phyloP scores from a whole-genome alignment of 805 yeast species.

The Hanseniaspora thailandica region DNA sequence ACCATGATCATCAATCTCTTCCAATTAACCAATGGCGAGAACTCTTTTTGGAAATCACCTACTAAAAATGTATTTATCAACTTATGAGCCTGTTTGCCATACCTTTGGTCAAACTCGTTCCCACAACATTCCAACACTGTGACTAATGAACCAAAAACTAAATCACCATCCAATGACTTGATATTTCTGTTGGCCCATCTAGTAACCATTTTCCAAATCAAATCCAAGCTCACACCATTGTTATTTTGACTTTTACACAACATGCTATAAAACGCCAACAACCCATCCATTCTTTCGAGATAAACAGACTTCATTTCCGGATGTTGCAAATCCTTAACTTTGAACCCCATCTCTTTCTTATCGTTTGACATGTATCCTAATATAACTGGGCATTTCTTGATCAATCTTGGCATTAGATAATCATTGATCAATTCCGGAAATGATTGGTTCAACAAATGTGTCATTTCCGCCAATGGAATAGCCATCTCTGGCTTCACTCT shows the following conservation, averaged over 20 bases:
- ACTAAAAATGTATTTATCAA: slow-evolving; percentile 28
- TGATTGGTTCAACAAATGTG: slow-evolving; percentile 41
- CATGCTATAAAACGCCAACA: slow-evolving; percentile 66
- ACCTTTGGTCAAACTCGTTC: slow-evolving; percentile 39
- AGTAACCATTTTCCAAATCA: slow-evolving; percentile 64
- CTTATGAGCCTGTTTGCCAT: slow-evolving; percentile 62
- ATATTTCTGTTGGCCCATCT: slow-evolving; percentile 50
- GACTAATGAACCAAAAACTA: slow-evolving; percentile 59
- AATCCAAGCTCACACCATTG: slow-evolving; percentile 36
- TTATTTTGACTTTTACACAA: slow-evolving; percentile 43
- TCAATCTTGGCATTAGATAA: slow-evolving; percentile 57
- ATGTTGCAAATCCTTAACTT: slow-evolving; percentile 32
- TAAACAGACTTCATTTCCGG: slow-evolving; percentile 51
- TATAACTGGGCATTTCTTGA: slow-evolving; percentile 80
- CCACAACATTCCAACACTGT: slow-evolving; percentile 92
- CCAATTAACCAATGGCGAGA: slow-evolving; percentile 55
- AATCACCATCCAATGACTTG: slow-evolving; percentile 40
- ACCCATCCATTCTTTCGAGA: slow-evolving; percentile 80
- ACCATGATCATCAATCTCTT: slow-evolving; percentile 56
- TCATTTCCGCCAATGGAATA: slow-evolving; percentile 60
- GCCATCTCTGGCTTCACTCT: slow-evolving; percentile 68
- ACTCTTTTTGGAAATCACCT: slow-evolving; percentile 30
- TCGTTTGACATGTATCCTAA: slow-evolving; percentile 69
- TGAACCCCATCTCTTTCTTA: slow-evolving; percentile 82
- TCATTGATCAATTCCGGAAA: slow-evolving; percentile 34